Evolutionary conservation across 176 grass and related monocot genomes (phyloP), one percentile per base, ranked within the genome.

Genomic region (Zoysia japonica): DNA sequence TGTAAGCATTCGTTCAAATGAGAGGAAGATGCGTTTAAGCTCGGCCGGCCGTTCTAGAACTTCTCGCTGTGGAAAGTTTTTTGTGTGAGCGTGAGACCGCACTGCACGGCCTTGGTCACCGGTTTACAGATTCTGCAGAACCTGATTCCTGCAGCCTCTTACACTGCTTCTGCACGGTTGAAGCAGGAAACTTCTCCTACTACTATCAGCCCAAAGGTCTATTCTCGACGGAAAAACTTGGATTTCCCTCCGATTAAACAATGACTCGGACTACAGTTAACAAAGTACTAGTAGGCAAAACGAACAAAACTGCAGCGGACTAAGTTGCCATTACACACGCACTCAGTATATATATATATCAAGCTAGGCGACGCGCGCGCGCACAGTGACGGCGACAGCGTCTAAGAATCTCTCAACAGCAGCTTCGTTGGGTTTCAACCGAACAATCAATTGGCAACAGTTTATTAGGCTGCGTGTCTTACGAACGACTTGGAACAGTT

Each of bases 371-470:
- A 28, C 28, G 15, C 28, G 28, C 28, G 28, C 28, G 28, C 28
- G 0, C 48, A 14, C 38, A 8, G 38, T 1, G 74, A 85, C 0
- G 57, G 66, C 9, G 74, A 55, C 44, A 11, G 13, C 67, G 36
- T 12, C 11, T 5, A 54, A 46, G 75, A 72, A 79, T 78, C 60
- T 19, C 83, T 7, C 68, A 72, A 72, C 75, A 20, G 28, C 28
- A 28, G 28, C 28, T 28, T 5, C 45, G 44, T n/a, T 51, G 56
- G 38, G 35, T 40, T 17, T 3, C 10, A 57, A 36, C 46, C 39
- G 47, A 46, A 17, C n/a, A 37, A 78, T 77, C 74, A 70, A 45
- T 51, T 20, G 28, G 8, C 10, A 35, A 16, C 47, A 16, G 16
- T 77, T 62, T 19, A 28, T 28, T 28, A 20, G 46, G 12, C 2